Base-by-base conservation (phyloP, 2,329 filamentous ascomycete species). In the Aspergillus chevalieri region DNA sequence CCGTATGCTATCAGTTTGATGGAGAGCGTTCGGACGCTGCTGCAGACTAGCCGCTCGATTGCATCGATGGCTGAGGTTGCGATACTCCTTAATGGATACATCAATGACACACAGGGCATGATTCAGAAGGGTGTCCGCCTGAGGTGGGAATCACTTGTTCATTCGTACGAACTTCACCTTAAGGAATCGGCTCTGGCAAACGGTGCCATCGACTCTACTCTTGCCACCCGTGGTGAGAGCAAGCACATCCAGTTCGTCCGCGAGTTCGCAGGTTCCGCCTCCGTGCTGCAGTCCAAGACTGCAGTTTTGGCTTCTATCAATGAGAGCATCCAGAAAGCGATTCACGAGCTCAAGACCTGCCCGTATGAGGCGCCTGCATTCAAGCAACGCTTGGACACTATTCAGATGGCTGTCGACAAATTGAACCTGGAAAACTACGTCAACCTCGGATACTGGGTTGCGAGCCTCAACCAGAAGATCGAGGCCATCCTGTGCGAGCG, bases 1-100 rank as follows among this genome's bases (percentile, higher is more conserved):
- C 93, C 93, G 0, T 98, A 94, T 64, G 93, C 94, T 21, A 91
- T 98, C 57, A 97, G 91, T 64, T 74, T 99, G 57, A 98, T 98
- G 90, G 93, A 99, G 72, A 97, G 90, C 62, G 89, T 97, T n/a
- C 83, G 91, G 51, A 97, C 90, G 0, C 86, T 95, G 55, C 82
- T 89, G 2, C 92, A 97, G 70, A 96, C 90, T 0, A 85, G 86
- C 59, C 84, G 89, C 26, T 83, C 87, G 46, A 94, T 98, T 52
- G 78, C 83, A 15, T 82, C 86, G 48, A 92, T 98, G 88, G 81
- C 85, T 9, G 87, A 92, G 57, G 90, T 96, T 50, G 83, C 90
- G 1, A 85, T 95, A 44, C 76, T 99, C 19, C 78, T 98, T 21
- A 90, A 88, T 64, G 90, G 92, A 21, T 95, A 97, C 65, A 84